Conservation (phyloP, 768 basidiomycete genomes). For the Asterophora lycoperdoides region DNA sequence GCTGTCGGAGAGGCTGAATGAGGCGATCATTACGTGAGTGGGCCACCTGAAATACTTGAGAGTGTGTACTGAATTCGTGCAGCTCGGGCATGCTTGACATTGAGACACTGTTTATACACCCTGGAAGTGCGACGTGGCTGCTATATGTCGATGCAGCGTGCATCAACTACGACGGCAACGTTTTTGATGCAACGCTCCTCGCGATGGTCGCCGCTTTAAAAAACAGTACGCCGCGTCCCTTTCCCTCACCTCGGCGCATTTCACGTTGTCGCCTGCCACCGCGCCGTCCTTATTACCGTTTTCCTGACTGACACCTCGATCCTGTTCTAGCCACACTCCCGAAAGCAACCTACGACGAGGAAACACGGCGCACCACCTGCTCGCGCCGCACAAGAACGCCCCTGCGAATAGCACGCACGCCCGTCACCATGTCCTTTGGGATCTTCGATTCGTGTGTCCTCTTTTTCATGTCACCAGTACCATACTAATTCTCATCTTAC, state of each 20-base stretch:
- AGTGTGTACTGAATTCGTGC: not conserved
- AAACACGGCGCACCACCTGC: slow-evolving; percentile 59
- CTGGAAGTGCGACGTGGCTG: slow-evolving; percentile 81
- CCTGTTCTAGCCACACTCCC: slow-evolving; percentile 59
- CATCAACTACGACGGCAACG: slow-evolving; percentile 97
- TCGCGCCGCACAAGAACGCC: slow-evolving; percentile 45
- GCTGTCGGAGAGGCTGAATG: slow-evolving; percentile 77
- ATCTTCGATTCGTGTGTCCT: slow-evolving; percentile 71
- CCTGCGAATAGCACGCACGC: slow-evolving; percentile 44
- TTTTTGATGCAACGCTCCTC: slow-evolving; percentile 87
- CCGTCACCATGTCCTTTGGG: slow-evolving; percentile 63
- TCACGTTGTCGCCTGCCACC: too few species aligned
- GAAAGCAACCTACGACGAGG: slow-evolving; percentile 65
- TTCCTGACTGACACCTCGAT: too few species aligned
- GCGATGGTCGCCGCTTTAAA: slow-evolving; percentile 84
- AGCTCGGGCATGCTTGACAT: slow-evolving; percentile 68
- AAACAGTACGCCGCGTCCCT: slow-evolving; percentile 56
- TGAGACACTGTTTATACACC: slow-evolving; percentile 71
- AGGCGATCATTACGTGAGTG: slow-evolving; percentile 69
- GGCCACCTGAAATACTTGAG: not conserved
- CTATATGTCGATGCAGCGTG: slow-evolving; percentile 93
- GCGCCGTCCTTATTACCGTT: too few species aligned
- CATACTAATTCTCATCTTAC: not conserved
- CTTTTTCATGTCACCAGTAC: not conserved
- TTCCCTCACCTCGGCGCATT: not conserved